Percentiles rank a stretch among this genome's conserved stretches.
These are phyloP conservation scores for Ganoderma meredithae DNA, from an alignment of 1,284 basidiomycete genomes.

Conservation along the genomic window DNA sequence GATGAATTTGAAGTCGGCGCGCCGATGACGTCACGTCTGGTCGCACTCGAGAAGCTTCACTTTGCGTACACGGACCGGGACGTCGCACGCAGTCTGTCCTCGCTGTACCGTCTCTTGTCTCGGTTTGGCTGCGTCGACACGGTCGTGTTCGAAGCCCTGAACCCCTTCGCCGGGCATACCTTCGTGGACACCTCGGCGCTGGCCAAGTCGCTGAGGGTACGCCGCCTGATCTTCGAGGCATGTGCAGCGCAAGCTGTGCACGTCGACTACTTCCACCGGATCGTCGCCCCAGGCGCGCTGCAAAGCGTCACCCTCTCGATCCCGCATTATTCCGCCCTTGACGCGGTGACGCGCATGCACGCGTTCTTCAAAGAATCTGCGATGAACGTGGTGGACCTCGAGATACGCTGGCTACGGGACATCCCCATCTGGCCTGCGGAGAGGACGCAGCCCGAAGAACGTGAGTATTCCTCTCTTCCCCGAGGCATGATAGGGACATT, in stretches of 20 bases:
- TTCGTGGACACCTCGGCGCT: not conserved
- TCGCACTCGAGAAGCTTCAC: not conserved
- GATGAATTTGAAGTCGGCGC: no score
- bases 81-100: not conserved
- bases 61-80: slow-evolving; percentile 1
- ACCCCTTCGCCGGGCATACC: not conserved
- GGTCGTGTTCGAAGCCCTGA: slow-evolving; percentile 1
- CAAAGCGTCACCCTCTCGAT: not conserved
- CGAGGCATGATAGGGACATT: not conserved
- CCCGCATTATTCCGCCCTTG: not conserved
- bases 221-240: slow-evolving; percentile 1
- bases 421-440: not conserved
- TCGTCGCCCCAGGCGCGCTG: not conserved
- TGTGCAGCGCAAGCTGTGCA: not conserved
- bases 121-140: not conserved
- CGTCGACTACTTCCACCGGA: slow-evolving; percentile 3
- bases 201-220: not conserved
- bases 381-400: slow-evolving; percentile 4
- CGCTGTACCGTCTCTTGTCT: not conserved
- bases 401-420: slow-evolving; percentile 1
- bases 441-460: not conserved
- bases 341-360: not conserved
- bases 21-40: not conserved
- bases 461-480: not conserved
- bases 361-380: slow-evolving; percentile 1